Evolutionary conservation across 495 filamentous ascomycete genomes (phyloP).

Genomic region (Penicillium tannophilum): DNA sequence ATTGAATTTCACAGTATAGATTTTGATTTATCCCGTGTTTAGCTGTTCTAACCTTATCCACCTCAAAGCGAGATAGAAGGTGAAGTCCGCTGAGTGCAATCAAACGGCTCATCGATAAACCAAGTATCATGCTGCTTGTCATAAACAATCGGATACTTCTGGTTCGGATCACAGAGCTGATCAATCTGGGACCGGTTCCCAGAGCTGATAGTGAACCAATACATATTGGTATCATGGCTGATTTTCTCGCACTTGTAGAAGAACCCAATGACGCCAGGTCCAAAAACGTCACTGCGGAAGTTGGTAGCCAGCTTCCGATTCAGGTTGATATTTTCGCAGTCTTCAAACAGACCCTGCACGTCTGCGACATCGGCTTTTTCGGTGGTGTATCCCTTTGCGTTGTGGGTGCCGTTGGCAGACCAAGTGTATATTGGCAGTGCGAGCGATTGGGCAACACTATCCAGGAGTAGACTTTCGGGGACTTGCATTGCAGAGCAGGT

Average conservation of each 20-base stretch:
- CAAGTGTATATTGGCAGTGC: slow-evolving; percentile 29
- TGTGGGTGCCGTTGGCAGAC: slow-evolving; percentile 33
- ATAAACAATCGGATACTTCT: slow-evolving; percentile 27
- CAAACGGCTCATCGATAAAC: slow-evolving; percentile 34
- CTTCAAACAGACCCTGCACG: slow-evolving; percentile 22
- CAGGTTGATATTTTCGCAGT: slow-evolving; percentile 34
- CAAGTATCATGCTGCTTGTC: slow-evolving; percentile 30
- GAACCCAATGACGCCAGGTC: slow-evolving; percentile 24
- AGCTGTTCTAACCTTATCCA: neutral
- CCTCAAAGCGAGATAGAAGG: slow-evolving; percentile 4
- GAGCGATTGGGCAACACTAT: slow-evolving; percentile 19
- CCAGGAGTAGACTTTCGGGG: slow-evolving; percentile 23
- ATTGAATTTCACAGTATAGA: slow-evolving; percentile 4
- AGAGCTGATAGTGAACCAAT: slow-evolving; percentile 34
- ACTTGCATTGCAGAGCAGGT: slow-evolving; percentile 5
- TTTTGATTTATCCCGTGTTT: neutral
- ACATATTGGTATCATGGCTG: slow-evolving; percentile 27
- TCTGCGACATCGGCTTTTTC: slow-evolving; percentile 18
- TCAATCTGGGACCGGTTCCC: slow-evolving; percentile 23
- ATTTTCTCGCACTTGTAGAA: slow-evolving; percentile 34
- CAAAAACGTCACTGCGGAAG: slow-evolving; percentile 32
- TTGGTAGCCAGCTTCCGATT: slow-evolving; percentile 30
- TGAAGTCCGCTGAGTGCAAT: slow-evolving; percentile 27
- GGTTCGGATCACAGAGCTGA: slow-evolving; percentile 23
- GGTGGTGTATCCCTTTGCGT: slow-evolving; percentile 27